Conservation (phyloP, 192 early-diverging fungal genomes). For the Linnemannia hyalina region DNA sequence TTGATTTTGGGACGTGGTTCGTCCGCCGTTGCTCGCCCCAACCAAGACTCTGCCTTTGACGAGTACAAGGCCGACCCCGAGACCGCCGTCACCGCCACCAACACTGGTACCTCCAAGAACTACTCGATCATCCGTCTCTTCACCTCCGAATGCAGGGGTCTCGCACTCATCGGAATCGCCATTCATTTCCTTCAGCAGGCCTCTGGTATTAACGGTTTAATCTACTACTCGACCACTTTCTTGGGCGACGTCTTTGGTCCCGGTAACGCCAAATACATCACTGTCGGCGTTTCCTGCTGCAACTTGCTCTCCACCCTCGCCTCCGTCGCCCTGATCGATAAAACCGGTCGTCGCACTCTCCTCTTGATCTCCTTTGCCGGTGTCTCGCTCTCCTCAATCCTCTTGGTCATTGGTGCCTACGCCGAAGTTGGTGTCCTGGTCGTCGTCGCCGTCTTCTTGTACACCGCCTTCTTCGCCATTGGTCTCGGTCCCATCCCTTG, state of each 20-base stretch:
- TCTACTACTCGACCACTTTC: constrained; percentile 91
- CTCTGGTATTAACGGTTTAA: constrained; percentile 87
- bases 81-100: constrained; percentile 50
- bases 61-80: constrained; percentile 47
- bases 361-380: constrained; percentile 72
- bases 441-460: constrained; percentile 77
- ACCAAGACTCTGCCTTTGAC: constrained; percentile 38
- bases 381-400: constrained; percentile 72
- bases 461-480: constrained; percentile 83
- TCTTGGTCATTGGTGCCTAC: constrained; percentile 74
- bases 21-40: constrained; percentile 26
- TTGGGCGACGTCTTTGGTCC: constrained; percentile 71
- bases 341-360: constrained; percentile 74
- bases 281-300: constrained; percentile 68
- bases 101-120: constrained; percentile 39
- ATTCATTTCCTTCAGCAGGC: constrained; percentile 87
- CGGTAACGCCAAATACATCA: constrained; percentile 69
- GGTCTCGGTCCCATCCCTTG: constrained; percentile 89
- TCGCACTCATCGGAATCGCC: constrained; percentile 73
- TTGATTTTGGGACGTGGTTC: constrained; percentile 57
- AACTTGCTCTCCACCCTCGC: constrained; percentile 73
- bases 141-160: constrained; percentile 67
- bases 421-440: constrained; percentile 67
- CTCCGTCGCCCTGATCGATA: constrained; percentile 73
- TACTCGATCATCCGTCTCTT: constrained; percentile 69